These are phyloP conservation scores for Penicillium hesseltinei DNA, from an alignment of 2,329 filamentous ascomycete genomes.

Conservation along the genomic window DNA sequence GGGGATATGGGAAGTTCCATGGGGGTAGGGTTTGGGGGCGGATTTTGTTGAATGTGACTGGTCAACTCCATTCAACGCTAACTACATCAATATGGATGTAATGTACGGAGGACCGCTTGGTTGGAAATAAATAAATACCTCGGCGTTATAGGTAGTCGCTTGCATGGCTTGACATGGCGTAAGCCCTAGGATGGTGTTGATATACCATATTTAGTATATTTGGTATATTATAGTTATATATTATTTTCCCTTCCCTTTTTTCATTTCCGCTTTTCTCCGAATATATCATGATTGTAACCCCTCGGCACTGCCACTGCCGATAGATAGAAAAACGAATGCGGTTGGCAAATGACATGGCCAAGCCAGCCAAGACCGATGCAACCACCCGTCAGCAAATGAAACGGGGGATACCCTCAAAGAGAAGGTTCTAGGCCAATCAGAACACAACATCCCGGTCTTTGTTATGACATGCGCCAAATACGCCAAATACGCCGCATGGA, in stretches of 20 bases:
- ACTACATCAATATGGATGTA: neutral
- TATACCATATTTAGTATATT: neutral
- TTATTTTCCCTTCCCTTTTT: neutral
- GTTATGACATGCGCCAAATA: conserved; percentile 9
- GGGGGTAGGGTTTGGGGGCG: conserved; percentile 15
- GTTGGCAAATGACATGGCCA: neutral
- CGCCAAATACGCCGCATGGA: neutral
- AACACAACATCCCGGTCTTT: neutral
- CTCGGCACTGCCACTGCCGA: neutral
- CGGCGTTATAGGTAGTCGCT: conserved; percentile 5
- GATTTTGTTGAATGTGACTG: conserved; percentile 7
- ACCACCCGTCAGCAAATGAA: neutral
- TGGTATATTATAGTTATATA: too few relatives aligned
- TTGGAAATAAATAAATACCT: neutral
- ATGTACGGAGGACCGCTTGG: neutral
- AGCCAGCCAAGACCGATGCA: conserved; percentile 3
- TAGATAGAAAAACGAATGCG: neutral
- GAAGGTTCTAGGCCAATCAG: neutral
- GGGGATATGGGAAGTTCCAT: conserved; percentile 15
- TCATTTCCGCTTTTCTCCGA: neutral
- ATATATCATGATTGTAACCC: neutral
- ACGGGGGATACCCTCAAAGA: neutral
- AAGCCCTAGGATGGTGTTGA: neutral
- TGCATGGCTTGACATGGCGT: conserved; percentile 3
- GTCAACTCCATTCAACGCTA: neutral